phyloP scores from a whole-genome alignment of 352 stramenopile genomes.

The Globisporangium heterothallicum region DNA sequence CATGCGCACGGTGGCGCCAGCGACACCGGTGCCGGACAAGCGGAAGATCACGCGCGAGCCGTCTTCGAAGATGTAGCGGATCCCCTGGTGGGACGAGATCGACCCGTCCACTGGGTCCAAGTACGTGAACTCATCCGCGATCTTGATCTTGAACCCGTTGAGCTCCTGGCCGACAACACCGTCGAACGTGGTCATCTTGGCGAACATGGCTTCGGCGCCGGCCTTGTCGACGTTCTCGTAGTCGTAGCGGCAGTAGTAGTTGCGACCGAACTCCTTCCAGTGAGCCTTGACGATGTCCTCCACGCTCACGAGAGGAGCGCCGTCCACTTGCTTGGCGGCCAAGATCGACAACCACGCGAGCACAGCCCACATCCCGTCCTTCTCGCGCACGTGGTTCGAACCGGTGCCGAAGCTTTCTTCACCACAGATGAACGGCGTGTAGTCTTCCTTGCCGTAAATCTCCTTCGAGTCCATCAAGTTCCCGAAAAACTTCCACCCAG shows the following conservation, averaged over 20 bases:
- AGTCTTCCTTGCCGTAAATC: conserved; percentile 94
- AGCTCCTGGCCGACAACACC: conserved; percentile 58
- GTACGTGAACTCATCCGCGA: conserved; percentile 98
- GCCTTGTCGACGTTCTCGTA: conserved; percentile 97
- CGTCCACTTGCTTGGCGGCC: conserved; percentile 80
- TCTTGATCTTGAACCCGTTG: conserved; percentile 76
- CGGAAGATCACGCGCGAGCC: conserved; percentile 96
- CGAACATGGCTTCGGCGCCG: conserved; percentile 69
- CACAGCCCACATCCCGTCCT: conserved; percentile 99
- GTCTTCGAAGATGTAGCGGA: conserved; percentile 95
- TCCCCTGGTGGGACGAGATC: conserved; percentile 94
- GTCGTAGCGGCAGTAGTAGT: conserved; percentile 99
- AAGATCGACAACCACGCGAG: conserved; percentile 99
- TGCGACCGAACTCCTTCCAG: conserved; percentile 96
- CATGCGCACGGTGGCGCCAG: conserved; percentile 97
- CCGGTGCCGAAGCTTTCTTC: conserved; percentile 98
- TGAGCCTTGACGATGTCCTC: conserved; percentile 95
- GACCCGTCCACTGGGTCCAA: conserved; percentile 97
- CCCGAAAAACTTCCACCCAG: conserved; percentile 99
- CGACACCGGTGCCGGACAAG: conserved; percentile 96
- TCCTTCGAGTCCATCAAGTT: conserved; percentile 99
- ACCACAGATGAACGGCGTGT: conserved; percentile 98
- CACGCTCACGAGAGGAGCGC: conserved; percentile 91
- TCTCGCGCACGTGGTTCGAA: conserved; percentile 99
- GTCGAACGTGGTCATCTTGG: conserved; percentile 67